These are phyloP conservation scores for Bipolaris cookei DNA, from an alignment of 2,329 filamentous ascomycete genomes.

Conservation along the genomic window DNA sequence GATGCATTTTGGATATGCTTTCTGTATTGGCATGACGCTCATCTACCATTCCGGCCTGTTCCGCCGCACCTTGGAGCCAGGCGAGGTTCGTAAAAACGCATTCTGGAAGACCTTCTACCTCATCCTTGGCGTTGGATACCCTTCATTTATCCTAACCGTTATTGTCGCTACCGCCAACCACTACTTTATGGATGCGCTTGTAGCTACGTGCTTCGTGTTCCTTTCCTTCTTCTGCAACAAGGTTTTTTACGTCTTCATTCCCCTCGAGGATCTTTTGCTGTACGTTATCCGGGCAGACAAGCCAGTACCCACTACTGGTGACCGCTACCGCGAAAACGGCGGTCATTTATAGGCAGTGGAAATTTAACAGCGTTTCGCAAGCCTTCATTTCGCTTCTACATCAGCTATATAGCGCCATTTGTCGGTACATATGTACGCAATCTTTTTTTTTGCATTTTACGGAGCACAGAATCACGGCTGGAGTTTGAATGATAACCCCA, in stretches of 20 bases:
- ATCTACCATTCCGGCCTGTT: conserved; percentile 60
- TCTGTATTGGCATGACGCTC: conserved; percentile 60
- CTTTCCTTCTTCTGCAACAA: conserved; percentile 58
- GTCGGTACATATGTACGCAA: neutral
- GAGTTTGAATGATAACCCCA: conserved; percentile 4
- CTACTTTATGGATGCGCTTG: conserved; percentile 63
- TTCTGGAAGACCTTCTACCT: conserved; percentile 55
- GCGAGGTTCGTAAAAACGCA: conserved; percentile 51
- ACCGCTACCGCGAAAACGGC: conserved; percentile 50
- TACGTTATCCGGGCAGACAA: conserved; percentile 60
- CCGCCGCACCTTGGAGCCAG: conserved; percentile 51
- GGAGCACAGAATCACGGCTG: conserved; percentile 7
- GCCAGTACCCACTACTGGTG: conserved; percentile 61
- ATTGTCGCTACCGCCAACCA: conserved; percentile 70
- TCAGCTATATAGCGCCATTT: neutral
- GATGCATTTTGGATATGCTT: conserved; percentile 63
- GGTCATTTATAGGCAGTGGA: conserved; percentile 33
- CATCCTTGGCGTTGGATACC: conserved; percentile 59
- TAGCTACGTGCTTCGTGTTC: conserved; percentile 57
- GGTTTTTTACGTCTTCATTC: conserved; percentile 59
- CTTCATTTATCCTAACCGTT: conserved; percentile 60
- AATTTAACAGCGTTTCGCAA: neutral
- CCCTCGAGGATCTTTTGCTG: conserved; percentile 58
- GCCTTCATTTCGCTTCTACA: conserved; percentile 1
- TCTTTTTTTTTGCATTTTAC: conserved; percentile 7